Evolutionary conservation across 345 rosid genomes (phyloP).

Genomic region (Rhizophora mangle): DNA sequence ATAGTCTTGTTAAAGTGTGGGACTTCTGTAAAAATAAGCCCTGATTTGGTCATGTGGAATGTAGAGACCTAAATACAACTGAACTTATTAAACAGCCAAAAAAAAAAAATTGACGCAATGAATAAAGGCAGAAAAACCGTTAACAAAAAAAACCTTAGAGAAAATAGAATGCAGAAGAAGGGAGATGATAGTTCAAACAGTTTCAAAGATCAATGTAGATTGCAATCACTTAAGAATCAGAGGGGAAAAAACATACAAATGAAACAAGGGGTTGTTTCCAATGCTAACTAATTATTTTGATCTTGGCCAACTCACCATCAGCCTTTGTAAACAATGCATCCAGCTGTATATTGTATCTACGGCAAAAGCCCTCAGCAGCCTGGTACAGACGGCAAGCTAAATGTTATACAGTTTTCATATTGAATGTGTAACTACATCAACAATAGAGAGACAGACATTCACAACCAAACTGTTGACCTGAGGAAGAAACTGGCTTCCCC

Average conservation of each 20-base stretch:
- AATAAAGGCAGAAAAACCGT: too few species aligned
- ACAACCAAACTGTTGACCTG: background rate
- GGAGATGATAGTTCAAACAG: background rate
- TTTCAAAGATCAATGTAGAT: background rate
- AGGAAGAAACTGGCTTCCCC: background rate
- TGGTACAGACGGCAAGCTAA: slow-evolving; percentile 32
- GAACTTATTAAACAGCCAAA: too few species aligned
- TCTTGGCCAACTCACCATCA: slow-evolving; percentile 56
- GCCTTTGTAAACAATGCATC: slow-evolving; percentile 58
- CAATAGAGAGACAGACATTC: background rate
- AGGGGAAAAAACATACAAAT: background rate
- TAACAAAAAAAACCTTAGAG: too few species aligned
- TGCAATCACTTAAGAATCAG: background rate
- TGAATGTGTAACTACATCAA: background rate
- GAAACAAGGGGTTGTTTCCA: too few species aligned
- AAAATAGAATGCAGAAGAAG: background rate
- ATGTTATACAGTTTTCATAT: slow-evolving; percentile 5
- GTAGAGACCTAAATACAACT: too few species aligned
- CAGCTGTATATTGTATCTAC: slow-evolving; percentile 62
- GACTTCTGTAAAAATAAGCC: too few species aligned
- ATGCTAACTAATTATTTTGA: background rate
- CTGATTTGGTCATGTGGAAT: too few species aligned
- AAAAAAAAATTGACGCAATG: too few species aligned
- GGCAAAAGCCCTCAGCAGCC: slow-evolving; percentile 97
- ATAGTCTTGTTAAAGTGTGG: too few species aligned